Conservation (phyloP, 2,329 filamentous ascomycete genomes). For the Microdochium bolleyi region DNA sequence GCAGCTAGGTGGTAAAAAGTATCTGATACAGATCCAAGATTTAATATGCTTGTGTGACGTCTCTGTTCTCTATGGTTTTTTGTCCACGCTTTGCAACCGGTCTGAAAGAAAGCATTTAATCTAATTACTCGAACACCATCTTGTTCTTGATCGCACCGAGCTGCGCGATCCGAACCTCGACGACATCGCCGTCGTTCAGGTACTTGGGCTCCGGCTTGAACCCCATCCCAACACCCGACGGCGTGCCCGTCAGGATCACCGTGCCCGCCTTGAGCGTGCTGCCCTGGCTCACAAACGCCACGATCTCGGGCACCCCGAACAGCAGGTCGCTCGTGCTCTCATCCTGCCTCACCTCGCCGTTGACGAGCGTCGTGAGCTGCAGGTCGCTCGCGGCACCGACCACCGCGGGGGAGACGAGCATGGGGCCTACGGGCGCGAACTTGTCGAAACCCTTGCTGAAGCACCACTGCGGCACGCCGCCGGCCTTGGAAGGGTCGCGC, state of each 20-base stretch:
- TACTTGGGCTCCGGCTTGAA: constrained; percentile 85
- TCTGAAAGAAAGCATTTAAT: too few species aligned
- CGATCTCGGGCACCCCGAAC: constrained; percentile 29
- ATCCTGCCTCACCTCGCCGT: constrained; percentile 66
- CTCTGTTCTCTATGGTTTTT: too few species aligned
- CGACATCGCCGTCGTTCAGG: constrained; percentile 62
- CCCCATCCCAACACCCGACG: constrained; percentile 46
- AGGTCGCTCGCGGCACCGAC: constrained; percentile 72
- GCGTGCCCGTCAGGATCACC: constrained; percentile 38
- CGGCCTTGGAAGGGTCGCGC: constrained; percentile 25
- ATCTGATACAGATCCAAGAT: too few species aligned
- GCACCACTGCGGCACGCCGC: constrained; percentile 30
- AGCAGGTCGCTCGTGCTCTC: constrained; percentile 26
- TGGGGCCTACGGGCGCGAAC: constrained; percentile 33
- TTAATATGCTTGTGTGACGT: too few species aligned
- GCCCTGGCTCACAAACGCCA: constrained; percentile 28
- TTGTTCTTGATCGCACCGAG: constrained; percentile 24
- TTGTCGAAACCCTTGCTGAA: constrained; percentile 43
- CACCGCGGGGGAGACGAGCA: constrained; percentile 6
- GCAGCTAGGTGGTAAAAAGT: too few species aligned
- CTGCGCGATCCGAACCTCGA: constrained; percentile 32
- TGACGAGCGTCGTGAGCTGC: constrained; percentile 50
- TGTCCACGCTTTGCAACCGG: too few species aligned
- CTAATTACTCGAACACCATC: constrained; percentile 28
- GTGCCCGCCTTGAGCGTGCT: constrained; percentile 33